Conservation (phyloP, 768 basidiomycete genomes). For the Jaapia argillacea region DNA sequence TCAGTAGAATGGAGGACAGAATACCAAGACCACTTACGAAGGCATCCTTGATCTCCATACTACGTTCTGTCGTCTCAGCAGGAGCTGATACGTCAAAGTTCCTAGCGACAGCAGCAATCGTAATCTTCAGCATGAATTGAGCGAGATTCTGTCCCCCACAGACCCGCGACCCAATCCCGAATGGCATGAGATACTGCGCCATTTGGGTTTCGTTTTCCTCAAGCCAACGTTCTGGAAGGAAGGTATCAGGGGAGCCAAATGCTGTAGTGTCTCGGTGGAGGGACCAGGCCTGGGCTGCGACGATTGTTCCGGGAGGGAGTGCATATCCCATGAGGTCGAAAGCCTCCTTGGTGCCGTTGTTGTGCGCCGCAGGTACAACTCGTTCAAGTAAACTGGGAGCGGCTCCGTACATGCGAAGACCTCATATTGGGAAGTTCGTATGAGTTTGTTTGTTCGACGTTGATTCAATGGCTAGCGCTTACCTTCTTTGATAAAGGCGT, state of each 20-base stretch:
- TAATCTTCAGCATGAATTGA: slow-evolving; percentile 53
- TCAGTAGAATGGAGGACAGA: not conserved
- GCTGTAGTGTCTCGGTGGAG: slow-evolving; percentile 65
- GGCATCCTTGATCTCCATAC: slow-evolving; percentile 74
- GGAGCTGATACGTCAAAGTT: slow-evolving; percentile 65
- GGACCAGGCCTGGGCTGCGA: slow-evolving; percentile 76
- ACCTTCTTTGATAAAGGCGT: slow-evolving; percentile 48
- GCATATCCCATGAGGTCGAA: slow-evolving; percentile 77
- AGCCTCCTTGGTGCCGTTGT: no score
- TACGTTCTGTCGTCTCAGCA: slow-evolving; percentile 58
- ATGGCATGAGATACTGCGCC: slow-evolving; percentile 68
- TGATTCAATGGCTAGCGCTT: slow-evolving; percentile 10
- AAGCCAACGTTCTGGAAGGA: slow-evolving; percentile 42
- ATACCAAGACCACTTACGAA: slow-evolving; percentile 42
- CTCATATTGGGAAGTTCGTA: no score
- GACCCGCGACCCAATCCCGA: slow-evolving; percentile 60
- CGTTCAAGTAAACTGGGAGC: slow-evolving; percentile 69
- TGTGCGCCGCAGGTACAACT: slow-evolving; percentile 51
- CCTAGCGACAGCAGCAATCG: slow-evolving; percentile 45
- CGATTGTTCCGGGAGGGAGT: slow-evolving; percentile 66
- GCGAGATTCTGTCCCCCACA: slow-evolving; percentile 76
- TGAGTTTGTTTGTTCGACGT: no score
- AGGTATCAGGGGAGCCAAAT: slow-evolving; percentile 67
- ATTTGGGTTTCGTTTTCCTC: no score
- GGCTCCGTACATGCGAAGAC: slow-evolving; percentile 64